phyloP scores from a whole-genome alignment of 441 rosid species.

The Pelargonium citronellum region DNA sequence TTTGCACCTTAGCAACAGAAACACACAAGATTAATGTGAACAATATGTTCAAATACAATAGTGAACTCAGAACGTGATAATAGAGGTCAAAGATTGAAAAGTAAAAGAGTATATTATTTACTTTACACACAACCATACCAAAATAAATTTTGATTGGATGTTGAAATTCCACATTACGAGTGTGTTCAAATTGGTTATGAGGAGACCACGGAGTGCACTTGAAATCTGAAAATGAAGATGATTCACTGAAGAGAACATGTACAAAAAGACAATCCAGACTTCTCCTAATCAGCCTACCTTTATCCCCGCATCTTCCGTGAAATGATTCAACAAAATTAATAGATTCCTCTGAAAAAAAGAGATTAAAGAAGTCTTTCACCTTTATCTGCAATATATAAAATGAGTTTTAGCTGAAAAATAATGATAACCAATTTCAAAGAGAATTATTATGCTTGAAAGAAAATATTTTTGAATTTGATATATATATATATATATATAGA shows the following conservation, averaged over 20 bases:
- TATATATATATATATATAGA: background rate
- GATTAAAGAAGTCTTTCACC: constrained; percentile 66
- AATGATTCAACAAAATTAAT: constrained; percentile 60
- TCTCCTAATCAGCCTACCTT: constrained; percentile 48
- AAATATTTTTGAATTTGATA: background rate
- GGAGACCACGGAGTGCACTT: constrained; percentile 68
- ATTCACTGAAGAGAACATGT: constrained; percentile 2
- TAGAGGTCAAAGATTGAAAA: background rate
- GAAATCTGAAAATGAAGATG: constrained; percentile 52
- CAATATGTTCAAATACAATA: background rate
- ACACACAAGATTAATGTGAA: constrained; percentile 19
- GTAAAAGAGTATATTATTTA: background rate
- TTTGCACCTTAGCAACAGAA: constrained; percentile 57
- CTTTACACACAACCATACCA: constrained; percentile 43
- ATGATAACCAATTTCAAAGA: constrained; percentile 1
- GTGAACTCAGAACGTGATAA: background rate
- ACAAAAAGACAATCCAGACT: constrained; percentile 1
- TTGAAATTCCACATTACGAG: constrained; percentile 73
- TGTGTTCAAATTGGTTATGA: constrained; percentile 63
- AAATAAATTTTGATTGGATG: constrained; percentile 92
- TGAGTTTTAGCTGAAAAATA: constrained; percentile 11
- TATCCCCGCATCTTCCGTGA: constrained; percentile 78
- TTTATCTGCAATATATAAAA: constrained; percentile 54
- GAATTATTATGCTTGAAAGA: constrained; percentile 14
- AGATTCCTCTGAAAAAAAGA: constrained; percentile 67